Base-by-base conservation (phyloP, 2,329 filamentous ascomycete species). In the Nannizziopsis arthrosporioides region DNA sequence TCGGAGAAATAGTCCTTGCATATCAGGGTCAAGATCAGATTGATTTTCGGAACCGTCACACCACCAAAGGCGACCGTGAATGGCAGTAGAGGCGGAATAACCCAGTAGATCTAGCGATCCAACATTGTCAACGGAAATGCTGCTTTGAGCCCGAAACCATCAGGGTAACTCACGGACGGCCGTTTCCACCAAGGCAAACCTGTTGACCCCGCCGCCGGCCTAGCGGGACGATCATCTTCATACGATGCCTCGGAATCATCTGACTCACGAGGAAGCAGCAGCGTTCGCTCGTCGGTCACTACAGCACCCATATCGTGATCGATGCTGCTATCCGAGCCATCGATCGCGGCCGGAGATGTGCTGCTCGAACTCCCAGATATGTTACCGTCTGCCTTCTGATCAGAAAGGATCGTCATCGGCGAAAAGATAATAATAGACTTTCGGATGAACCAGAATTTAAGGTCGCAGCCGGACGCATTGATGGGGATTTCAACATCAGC, bases 11-110 rank as follows among this genome's bases (percentile, higher is more conserved):
- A 93, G 52, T 84, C 76, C 53, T 80, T 78, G 65, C 92, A 98
- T 45, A 96, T 78, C 22, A 98, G 73, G 50, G 82, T 76, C 52
- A 94, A 74, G 53, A 94, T 86, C 66, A 95, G 69, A 60, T 94
- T 94, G 53, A 94, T 73, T 63, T 84, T 92, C 8, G 90, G 89
- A 7, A 95, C 85, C 6, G 92, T 72, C 5, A 85, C 77, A 49
- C 86, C 87, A 30, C 90, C 92, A 64, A 92, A 90, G 0, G 89
- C 88, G 47, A 93, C 71, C 0, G 87, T 86, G 61, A 87, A 90
- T 39, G 94, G 66, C 48, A 84, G 73, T 65, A 89, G 92, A 0
- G 88, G 85, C 0, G 77, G 78, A 6, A 96, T 65, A 3, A 96
- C 73, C 85, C 88, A 96, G 65, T 75, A 85, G 45, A 93, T 78